These are phyloP conservation scores for Exidia glandulosa DNA, from an alignment of 768 basidiomycete species.

Conservation along the genomic window DNA sequence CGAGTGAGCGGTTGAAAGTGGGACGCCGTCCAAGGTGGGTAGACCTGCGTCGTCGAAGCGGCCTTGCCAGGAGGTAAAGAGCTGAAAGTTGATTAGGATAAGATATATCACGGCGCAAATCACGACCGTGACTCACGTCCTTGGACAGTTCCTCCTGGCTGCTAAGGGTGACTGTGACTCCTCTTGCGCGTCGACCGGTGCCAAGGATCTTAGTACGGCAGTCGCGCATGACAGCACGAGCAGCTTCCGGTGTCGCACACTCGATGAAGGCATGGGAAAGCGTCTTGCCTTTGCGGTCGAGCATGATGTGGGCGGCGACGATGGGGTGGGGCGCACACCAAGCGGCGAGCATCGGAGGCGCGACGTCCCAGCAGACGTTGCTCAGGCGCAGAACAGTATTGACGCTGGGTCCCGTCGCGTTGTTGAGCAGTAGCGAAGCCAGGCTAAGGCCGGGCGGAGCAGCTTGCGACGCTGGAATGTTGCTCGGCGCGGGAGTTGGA, in stretches of 20 bases:
- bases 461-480: neutral
- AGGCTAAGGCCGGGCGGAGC: neutral
- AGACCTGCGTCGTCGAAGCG: constrained; percentile 49
- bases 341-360: constrained; percentile 53
- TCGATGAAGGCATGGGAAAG: constrained; percentile 78
- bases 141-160: constrained; percentile 74
- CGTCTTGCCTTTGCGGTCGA: constrained; percentile 76
- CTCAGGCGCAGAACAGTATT: constrained; percentile 76
- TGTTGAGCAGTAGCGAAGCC: constrained; percentile 1
- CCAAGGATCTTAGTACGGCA: constrained; percentile 52
- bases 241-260: constrained; percentile 40
- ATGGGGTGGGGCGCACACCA: constrained; percentile 50
- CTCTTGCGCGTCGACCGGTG: constrained; percentile 64
- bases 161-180: constrained; percentile 74
- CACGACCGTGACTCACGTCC: constrained; percentile 45
- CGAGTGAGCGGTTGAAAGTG: constrained; percentile 44
- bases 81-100: constrained; percentile 22
- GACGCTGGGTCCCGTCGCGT: constrained; percentile 30
- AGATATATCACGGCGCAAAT: constrained; percentile 2
- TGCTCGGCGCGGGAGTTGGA: neutral
- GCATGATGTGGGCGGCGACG: constrained; percentile 63
- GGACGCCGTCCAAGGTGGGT: constrained; percentile 57
- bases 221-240: constrained; percentile 11
- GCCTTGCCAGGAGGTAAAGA: constrained; percentile 77
- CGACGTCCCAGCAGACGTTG: constrained; percentile 89